Conservation (phyloP, 306 rosid genomes). For the Malus sieversii region DNA sequence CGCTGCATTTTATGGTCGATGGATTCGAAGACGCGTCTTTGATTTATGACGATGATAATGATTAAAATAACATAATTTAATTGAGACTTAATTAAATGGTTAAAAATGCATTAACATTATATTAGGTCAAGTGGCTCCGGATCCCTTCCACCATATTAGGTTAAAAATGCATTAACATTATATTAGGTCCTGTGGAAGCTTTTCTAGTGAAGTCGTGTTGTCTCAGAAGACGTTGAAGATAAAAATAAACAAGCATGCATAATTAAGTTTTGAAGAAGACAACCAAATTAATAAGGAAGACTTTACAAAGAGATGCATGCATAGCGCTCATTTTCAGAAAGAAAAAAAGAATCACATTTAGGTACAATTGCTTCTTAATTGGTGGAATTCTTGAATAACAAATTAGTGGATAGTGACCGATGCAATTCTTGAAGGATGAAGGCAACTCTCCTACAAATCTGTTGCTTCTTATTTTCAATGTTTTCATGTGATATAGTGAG, state of each 20-base stretch:
- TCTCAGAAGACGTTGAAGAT: too few species aligned
- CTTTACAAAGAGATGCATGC: neutral
- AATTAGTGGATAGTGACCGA: too few species aligned
- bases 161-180: too few species aligned
- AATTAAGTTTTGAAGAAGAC: too few species aligned
- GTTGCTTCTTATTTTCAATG: neutral
- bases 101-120: neutral
- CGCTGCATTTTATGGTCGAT: neutral
- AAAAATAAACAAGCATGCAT: too few species aligned
- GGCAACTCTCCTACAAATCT: constrained; percentile 2
- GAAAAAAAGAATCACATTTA: neutral
- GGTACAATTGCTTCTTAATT: neutral
- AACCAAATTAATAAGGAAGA: neutral
- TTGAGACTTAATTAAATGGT: too few species aligned
- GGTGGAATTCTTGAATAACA: too few species aligned
- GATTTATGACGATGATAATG: neutral
- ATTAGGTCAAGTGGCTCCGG: neutral
- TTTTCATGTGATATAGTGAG: neutral
- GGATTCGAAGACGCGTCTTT: neutral
- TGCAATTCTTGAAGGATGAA: neutral
- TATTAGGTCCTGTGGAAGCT: too few species aligned
- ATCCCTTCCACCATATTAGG: too few species aligned
- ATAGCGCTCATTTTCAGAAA: neutral
- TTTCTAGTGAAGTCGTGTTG: too few species aligned
- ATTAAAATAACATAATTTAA: neutral